Evolutionary conservation across 306 rosid genomes (phyloP), one percentile per base, ranked within the genome.

Genomic region (Vicia villosa): DNA sequence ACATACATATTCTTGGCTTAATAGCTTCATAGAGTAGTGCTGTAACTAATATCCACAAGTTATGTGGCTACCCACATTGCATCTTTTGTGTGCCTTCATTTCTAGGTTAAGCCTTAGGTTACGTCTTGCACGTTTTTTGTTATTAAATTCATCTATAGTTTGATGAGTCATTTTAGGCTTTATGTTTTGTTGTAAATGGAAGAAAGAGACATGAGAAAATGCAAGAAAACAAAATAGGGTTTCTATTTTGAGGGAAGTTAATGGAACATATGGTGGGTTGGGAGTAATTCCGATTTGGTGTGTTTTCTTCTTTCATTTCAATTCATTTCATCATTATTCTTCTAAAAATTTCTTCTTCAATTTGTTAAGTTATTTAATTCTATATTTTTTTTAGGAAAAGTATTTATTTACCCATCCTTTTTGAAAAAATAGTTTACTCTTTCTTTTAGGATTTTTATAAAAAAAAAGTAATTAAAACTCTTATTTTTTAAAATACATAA

Each of bases 141-240:
- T 45, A 16, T 46, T 38, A 8, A 69, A 45, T 69, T 56, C 83
- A 52, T 46, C 57, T 68, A 22, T 37, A 4, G 66, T 12, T 24
- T 24, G 49, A 36, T 17, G 34, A 1, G 40, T 17, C 66, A 14
- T 66, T 50, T 57, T 46, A 56, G 66, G 37, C 72, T 11, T 73
- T 73, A 34, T 41, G 22, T 68, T 66, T 62, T 67, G 70, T 57
- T 74, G 76, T 56, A 68, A 80, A 57, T 57, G 63, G 68, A 69
- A 63, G 60, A 14, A 34, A 38, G 32, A 38, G 36, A 55, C 58
- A 28, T 28, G 2, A 16, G 21, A 17, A 54, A 45, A 62, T 16
- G 3, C 6, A 7, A 20, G 3, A 59, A 50, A 61, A 5, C 49
- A 57, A 43, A 75, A 30, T 60, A 34, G 13, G 13, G 55, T 73